Conservation (phyloP, 306 rosid species). For the Lupinus albus region DNA sequence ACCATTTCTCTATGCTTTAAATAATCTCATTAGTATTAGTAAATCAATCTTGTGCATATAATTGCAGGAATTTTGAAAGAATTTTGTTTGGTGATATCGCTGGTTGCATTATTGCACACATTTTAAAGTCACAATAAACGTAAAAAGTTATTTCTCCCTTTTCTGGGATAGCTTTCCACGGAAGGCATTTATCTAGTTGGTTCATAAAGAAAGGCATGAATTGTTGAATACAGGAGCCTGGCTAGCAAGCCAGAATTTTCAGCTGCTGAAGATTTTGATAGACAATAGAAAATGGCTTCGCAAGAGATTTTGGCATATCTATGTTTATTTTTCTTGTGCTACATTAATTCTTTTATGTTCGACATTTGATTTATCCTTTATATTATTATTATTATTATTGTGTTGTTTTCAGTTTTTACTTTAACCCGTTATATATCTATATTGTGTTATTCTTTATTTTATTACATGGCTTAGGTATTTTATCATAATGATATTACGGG, state of each 20-base stretch:
- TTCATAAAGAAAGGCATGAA: conserved; percentile 44
- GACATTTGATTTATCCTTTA: conserved; percentile 33
- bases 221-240: conserved; percentile 47
- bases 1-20: conserved; percentile 13
- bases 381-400: background rate
- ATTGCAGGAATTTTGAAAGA: conserved; percentile 52
- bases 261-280: conserved; percentile 58
- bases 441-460: conserved; percentile 44
- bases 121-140: conserved; percentile 47
- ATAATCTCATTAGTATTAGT: background rate
- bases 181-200: conserved; percentile 46
- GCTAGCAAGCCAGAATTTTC: conserved; percentile 41
- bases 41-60: conserved; percentile 25
- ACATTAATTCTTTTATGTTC: conserved; percentile 40
- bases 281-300: conserved; percentile 43
- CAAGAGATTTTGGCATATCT: conserved; percentile 38
- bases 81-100: conserved; percentile 48
- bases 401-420: conserved; percentile 38
- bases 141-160: conserved; percentile 41
- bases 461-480: conserved; percentile 37
- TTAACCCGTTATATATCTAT: conserved; percentile 28
- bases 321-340: conserved; percentile 45
- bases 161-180: conserved; percentile 42
- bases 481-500: conserved; percentile 31
- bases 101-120: conserved; percentile 42